Percentiles rank a stretch among this genome's conserved stretches.
These are phyloP conservation scores for Kondoa malvinella DNA, from an alignment of 768 basidiomycete genomes.

Conservation along the genomic window DNA sequence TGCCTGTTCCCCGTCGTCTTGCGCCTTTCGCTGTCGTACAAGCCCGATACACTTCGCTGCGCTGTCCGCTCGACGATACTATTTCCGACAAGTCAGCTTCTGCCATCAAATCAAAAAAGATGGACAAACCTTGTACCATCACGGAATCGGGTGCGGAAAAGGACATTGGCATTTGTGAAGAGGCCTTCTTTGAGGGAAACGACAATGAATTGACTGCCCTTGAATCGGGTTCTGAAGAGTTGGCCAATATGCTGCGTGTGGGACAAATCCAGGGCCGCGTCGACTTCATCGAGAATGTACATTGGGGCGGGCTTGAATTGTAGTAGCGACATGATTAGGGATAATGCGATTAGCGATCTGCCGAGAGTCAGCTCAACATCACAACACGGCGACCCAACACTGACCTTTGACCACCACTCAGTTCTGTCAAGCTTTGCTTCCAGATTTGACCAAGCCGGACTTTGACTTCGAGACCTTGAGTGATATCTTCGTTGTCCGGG, in stretches of 20 bases:
- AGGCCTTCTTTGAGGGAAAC: constrained; percentile 78
- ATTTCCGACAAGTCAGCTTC: not conserved
- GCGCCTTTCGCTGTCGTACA: not conserved
- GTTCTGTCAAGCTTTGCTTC: constrained; percentile 93
- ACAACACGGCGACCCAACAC: constrained; percentile 25
- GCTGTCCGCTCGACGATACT: not conserved
- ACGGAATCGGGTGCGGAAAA: constrained; percentile 80
- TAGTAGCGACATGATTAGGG: constrained; percentile 94
- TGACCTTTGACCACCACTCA: constrained; percentile 91
- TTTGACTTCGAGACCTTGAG: constrained; percentile 91
- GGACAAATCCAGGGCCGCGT: constrained; percentile 86
- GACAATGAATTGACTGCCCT: constrained; percentile 94
- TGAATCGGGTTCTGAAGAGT: constrained; percentile 92
- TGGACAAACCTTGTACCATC: constrained; percentile 52
- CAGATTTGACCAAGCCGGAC: constrained; percentile 85
- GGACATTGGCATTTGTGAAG: constrained; percentile 86
- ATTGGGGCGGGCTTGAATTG: constrained; percentile 98
- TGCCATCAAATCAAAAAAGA: not conserved
- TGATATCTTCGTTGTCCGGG: constrained; percentile 81
- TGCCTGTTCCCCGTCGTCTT: not conserved
- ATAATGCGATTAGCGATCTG: constrained; percentile 91
- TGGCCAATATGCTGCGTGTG: constrained; percentile 93
- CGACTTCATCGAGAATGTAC: constrained; percentile 99
- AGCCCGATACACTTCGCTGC: not conserved
- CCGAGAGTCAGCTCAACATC: constrained; percentile 6